phyloP scores from a whole-genome alignment of 306 rosid species.

The Albizia julibrissin region DNA sequence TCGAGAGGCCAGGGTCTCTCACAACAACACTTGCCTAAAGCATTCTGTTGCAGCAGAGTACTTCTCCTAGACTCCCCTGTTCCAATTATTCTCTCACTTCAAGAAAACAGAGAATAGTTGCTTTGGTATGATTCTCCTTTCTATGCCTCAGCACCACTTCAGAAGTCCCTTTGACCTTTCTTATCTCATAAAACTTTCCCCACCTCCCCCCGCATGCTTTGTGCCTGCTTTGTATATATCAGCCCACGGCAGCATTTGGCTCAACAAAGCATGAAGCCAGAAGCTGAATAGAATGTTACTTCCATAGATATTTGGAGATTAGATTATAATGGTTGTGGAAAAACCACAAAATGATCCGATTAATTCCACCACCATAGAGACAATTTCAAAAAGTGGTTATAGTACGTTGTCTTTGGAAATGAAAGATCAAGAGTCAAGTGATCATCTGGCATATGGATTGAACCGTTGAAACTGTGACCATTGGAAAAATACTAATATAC shows the following conservation, averaged over 20 bases:
- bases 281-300: neutral
- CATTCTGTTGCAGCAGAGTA: neutral
- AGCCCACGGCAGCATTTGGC: neutral
- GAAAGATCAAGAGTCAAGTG: neutral
- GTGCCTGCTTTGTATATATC: neutral
- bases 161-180: neutral
- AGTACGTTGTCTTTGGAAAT: neutral
- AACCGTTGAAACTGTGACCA: slow-evolving; percentile 8
- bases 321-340: neutral
- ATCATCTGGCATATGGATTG: slow-evolving; percentile 20
- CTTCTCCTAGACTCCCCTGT: neutral
- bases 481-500: neutral
- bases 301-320: neutral
- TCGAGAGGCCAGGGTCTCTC: neutral
- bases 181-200: neutral
- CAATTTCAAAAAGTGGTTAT: neutral
- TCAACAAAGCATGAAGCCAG: neutral
- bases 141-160: neutral
- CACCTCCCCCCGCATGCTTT: neutral
- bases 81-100: neutral
- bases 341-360: neutral
- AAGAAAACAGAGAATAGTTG: neutral
- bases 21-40: neutral
- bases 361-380: neutral
- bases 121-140: neutral